phyloP scores from a whole-genome alignment of 768 basidiomycete genomes.

The Amylocystis lapponica region DNA sequence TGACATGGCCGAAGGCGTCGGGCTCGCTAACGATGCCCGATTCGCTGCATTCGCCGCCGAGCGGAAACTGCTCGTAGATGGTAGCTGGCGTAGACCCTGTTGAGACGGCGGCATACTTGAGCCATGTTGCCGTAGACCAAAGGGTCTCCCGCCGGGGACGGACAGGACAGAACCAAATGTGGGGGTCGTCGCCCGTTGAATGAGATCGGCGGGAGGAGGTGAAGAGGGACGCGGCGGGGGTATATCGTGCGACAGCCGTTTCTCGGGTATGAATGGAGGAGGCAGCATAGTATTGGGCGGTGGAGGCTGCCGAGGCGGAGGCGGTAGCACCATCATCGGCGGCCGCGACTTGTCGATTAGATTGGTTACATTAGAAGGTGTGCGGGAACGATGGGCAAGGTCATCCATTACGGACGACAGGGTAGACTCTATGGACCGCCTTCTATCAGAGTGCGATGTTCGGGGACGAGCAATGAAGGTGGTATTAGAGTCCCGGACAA shows the following conservation, averaged over 20 bases:
- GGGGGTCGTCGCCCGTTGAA: conserved; percentile 87
- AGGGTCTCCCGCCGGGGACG: conserved; percentile 42
- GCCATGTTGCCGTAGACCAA: conserved; percentile 55
- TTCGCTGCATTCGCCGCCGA: conserved; percentile 61
- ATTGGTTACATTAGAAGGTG: conserved; percentile 49
- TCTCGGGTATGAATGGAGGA: conserved; percentile 71
- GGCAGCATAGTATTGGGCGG: conserved; percentile 74
- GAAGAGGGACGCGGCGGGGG: conserved; percentile 88
- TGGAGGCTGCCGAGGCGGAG: conserved; percentile 72
- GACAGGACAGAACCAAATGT: conserved; percentile 62
- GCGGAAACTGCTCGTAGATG: conserved; percentile 80
- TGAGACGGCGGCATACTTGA: conserved; percentile 71
- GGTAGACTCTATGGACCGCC: conserved; percentile 69
- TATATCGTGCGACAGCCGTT: conserved; percentile 47
- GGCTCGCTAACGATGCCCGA: conserved; percentile 41
- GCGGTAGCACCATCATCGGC: conserved; percentile 74
- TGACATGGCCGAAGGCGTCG: conserved; percentile 38
- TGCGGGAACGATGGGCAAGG: conserved; percentile 47
- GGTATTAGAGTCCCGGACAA: conserved; percentile 47
- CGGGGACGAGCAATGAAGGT: conserved; percentile 44
- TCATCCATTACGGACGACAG: conserved; percentile 49
- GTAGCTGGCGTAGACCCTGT: conserved; percentile 58
- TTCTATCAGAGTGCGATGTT: conserved; percentile 50
- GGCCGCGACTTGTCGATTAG: conserved; percentile 74
- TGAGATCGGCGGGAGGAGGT: conserved; percentile 88